Evolutionary conservation across 2,329 filamentous ascomycete genomes (phyloP), one percentile per base, ranked within the genome.

Genomic region (Xylaria multiplex): DNA sequence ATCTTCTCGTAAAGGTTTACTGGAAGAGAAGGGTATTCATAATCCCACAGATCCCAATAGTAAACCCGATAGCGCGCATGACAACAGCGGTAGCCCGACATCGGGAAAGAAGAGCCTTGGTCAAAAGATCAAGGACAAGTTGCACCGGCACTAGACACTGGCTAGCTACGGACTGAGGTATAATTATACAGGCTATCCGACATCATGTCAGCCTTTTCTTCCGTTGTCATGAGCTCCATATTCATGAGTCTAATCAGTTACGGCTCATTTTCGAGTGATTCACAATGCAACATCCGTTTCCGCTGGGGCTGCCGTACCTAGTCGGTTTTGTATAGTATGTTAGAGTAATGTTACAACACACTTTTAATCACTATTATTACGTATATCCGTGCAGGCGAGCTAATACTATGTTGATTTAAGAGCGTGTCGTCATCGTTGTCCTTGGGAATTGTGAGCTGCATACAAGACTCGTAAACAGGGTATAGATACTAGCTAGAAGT

Each of bases 101-200:
- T 71, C 71, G 62, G 79, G 80, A 62, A 87, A 88, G 78, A 81
- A 80, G 52, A 85, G 85, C 68, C 74, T 90, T 46, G 83, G 84
- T 66, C 83, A 89, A 64, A 90, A 90, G 80, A 86, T 92, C 78
- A 92, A 91, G 85, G 84, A 85, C 62, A 91, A 91, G 81, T 79
- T 91, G 65, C 88, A 91, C 78, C 79, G 79, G 63, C 79, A 83
- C 72, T 82, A 74, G 59, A 19, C 24, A 50, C 19, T n/a, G 24
- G n/a, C 19, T 9, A 32, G 14, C 1, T 19, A 27, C 13, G 42
- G 50, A 8, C 16, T 6, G 16, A 16, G n/a, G 13, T 22, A 46
- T 55, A n/a, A 42, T n/a, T 16, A n/a, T 5, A 11, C 19, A 16
- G 52, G 22, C 43, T 63, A 43, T 62, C 9, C 9, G 9, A 35